These are phyloP conservation scores for Apiotrichum laibachii DNA, from an alignment of 1,284 basidiomycete genomes.

Conservation along the genomic window DNA sequence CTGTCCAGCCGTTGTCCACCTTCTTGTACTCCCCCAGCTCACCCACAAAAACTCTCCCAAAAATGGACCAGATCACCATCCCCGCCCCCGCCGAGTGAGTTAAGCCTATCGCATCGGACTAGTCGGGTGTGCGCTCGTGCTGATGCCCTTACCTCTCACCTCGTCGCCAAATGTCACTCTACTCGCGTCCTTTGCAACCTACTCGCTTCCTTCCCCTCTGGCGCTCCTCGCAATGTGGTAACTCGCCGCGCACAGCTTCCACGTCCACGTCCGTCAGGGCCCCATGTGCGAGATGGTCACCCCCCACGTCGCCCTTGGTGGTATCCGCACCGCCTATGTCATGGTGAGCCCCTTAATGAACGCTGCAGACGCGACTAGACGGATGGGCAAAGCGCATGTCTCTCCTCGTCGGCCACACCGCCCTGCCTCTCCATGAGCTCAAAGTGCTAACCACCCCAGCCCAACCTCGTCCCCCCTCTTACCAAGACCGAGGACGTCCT, in stretches of 20 bases:
- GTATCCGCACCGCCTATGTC: conserved; percentile 89
- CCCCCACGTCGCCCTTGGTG: conserved; percentile 85
- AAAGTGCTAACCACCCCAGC: conserved; percentile 56
- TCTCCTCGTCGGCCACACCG: background rate
- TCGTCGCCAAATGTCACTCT: background rate
- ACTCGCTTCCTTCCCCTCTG: conserved; percentile 4
- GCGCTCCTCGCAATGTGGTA: background rate
- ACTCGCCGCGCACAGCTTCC: conserved; percentile 59
- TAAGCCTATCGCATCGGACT: background rate
- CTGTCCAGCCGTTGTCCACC: background rate
- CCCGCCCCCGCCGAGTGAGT: conserved; percentile 71
- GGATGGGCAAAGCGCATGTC: background rate
- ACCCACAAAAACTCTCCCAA: background rate
- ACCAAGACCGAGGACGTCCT: conserved; percentile 79
- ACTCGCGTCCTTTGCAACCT: background rate
- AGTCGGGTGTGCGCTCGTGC: background rate
- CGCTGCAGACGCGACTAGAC: background rate
- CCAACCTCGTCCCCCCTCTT: conserved; percentile 91
- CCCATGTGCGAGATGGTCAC: conserved; percentile 77
- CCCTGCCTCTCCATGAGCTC: background rate
- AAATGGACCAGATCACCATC: conserved; percentile 51
- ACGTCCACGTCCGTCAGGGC: conserved; percentile 94
- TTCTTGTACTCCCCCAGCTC: background rate
- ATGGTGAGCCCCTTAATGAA: conserved; percentile 64
- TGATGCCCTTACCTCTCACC: background rate